Base-by-base conservation (phyloP, 2,329 filamentous ascomycete genomes). In the Hypoxylon sp. region DNA sequence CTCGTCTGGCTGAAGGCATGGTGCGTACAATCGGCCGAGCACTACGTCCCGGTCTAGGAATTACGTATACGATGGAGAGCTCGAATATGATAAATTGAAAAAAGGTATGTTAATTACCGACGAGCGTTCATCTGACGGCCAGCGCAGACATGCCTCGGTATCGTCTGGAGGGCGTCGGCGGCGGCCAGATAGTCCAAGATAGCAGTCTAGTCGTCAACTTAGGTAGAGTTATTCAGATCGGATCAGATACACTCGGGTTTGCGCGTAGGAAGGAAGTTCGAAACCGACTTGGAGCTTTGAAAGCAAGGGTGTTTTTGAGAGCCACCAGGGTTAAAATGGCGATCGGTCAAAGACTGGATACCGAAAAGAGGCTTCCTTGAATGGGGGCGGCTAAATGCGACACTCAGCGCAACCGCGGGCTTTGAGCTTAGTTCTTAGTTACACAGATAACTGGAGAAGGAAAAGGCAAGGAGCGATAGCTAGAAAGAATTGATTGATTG, bases 1-100 rank as follows among this genome's bases (percentile, higher is more conserved):
- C 75, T 72, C 92, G 89, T 69, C 93, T 89, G 72, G 85, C 83
- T 18, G 90, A 91, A 73, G 88, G 87, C 91, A 93, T 93, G 40
- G 40, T 70, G 50, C 50, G 48, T 36, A 26, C 20, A 14, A 36
- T 46, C 6, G 40, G 38, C 16, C 38, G 22, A 38, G 42, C 16
- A n/a, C 32, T 42, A 26, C 18, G 38, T 48, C 26, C 59, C 38
- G 52, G 26, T 1, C 46, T 9, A 26, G 33, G 49, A 49, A 44
- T 60, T 61, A 53, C 20, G 58, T 53, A 61, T 54, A 51, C 12
- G 57, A 55, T 46, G 12, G 46, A 40, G 32, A 30, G 26, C 6
- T 51, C 24, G 46, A 38, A 56, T 9, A 38, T 48, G 45, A 11
- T 55, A 20, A 30, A 24, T n/a, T 7, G 42, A 48, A 14, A 36